A percentile compares a stretch with the other conserved stretches of the same genome.
Conservation (phyloP, 345 rosid species). For the Abelmoschus esculentus region DNA sequence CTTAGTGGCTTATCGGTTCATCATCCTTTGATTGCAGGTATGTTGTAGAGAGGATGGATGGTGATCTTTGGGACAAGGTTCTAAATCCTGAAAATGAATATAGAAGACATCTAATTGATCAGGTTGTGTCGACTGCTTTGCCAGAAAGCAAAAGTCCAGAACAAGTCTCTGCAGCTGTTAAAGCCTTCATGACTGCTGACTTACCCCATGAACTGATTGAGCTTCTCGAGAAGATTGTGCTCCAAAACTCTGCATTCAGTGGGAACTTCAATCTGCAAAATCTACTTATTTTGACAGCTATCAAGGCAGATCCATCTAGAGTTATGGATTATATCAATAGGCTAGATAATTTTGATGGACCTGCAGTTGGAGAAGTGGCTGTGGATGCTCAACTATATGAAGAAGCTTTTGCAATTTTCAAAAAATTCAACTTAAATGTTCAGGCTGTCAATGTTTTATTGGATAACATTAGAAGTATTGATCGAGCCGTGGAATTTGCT, state of each 20-base stretch:
- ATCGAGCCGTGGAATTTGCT: conserved; percentile 91
- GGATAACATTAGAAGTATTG: conserved; percentile 63
- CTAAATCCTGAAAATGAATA: conserved; percentile 76
- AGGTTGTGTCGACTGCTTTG: conserved; percentile 94
- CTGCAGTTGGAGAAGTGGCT: conserved; percentile 95
- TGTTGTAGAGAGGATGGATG: conserved; percentile 99
- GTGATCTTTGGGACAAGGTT: conserved; percentile 95
- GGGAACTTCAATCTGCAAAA: conserved; percentile 94
- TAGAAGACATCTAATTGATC: conserved; percentile 92
- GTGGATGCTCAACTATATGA: conserved; percentile 81
- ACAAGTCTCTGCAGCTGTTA: conserved; percentile 80
- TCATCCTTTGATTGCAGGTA: conserved; percentile 44
- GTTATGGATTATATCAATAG: conserved; percentile 96
- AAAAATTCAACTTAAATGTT: conserved; percentile 76
- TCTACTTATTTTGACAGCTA: conserved; percentile 91
- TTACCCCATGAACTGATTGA: conserved; percentile 75
- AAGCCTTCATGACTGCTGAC: conserved; percentile 81
- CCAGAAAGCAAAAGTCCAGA: conserved; percentile 91
- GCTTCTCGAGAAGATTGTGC: conserved; percentile 92
- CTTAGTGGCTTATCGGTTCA: conserved; percentile 17
- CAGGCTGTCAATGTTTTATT: conserved; percentile 65
- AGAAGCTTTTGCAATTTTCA: conserved; percentile 81
- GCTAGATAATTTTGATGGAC: conserved; percentile 97
- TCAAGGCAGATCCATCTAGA: conserved; percentile 92
- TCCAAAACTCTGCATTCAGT: conserved; percentile 97